phyloP scores from a whole-genome alignment of 305 asterid genomes.

The Euphrasia arctica region DNA sequence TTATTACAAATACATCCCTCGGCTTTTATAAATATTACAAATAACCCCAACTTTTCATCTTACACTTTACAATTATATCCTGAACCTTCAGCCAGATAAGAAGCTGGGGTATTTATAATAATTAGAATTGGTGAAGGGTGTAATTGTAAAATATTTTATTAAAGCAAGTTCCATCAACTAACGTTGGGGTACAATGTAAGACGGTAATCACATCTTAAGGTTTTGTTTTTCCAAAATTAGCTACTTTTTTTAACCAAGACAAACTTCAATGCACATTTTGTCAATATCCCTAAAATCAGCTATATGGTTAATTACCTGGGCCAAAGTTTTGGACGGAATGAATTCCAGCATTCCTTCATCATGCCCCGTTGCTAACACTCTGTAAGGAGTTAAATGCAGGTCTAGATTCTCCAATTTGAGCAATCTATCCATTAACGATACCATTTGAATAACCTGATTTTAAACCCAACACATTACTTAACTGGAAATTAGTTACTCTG shows the following conservation, averaged over 20 bases:
- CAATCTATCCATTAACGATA: slow-evolving; percentile 94
- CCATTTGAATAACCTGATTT: slow-evolving; percentile 94
- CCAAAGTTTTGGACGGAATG: slow-evolving; percentile 92
- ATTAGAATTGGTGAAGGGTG: background rate
- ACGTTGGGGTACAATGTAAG: background rate
- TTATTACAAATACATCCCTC: too few relatives aligned
- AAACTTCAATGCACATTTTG: background rate
- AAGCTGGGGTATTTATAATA: background rate
- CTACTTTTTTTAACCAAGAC: too few relatives aligned
- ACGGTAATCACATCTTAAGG: background rate
- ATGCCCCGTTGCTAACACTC: slow-evolving; percentile 96
- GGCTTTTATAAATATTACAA: too few relatives aligned
- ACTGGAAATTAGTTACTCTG: slow-evolving; percentile 16
- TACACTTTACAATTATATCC: too few relatives aligned
- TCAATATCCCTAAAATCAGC: slow-evolving; percentile 2
- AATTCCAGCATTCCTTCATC: slow-evolving; percentile 99
- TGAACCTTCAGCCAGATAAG: background rate
- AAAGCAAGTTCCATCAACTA: background rate
- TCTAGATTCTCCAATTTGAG: slow-evolving; percentile 98
- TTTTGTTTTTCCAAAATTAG: background rate
- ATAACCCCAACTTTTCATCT: too few relatives aligned
- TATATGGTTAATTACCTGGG: slow-evolving; percentile 57
- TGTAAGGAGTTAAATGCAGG: slow-evolving; percentile 92
- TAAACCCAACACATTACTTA: slow-evolving; percentile 21
- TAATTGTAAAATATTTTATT: background rate